phyloP scores from a whole-genome alignment of 805 yeast genomes.

The Millerozyma acaciae region DNA sequence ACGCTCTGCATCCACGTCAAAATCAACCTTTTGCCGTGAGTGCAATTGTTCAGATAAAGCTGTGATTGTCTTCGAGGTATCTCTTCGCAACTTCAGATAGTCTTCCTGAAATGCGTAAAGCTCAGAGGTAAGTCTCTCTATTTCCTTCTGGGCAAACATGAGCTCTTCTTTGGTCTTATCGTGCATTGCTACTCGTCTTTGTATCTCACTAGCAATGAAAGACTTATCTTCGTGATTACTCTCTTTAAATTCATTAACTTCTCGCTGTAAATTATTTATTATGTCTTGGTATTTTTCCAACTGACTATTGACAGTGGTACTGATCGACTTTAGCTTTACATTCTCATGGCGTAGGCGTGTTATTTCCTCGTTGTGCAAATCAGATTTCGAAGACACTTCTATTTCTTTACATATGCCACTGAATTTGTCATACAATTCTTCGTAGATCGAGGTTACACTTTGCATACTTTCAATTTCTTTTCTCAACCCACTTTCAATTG shows the following conservation, averaged over 20 bases:
- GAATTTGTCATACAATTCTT: constrained; percentile 18
- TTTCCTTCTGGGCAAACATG: constrained; percentile 15
- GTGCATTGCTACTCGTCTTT: neutral
- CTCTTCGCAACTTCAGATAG: constrained; percentile 18
- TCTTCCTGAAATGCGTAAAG: constrained; percentile 13
- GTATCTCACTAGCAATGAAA: neutral
- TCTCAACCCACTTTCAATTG: constrained; percentile 18
- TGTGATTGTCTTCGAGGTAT: constrained; percentile 18
- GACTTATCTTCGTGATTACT: constrained; percentile 3
- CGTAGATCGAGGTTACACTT: constrained; percentile 17
- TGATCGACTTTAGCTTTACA: constrained; percentile 13
- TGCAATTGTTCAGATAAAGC: constrained; percentile 21
- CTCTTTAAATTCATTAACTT: constrained; percentile 25
- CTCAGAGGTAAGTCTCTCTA: constrained; percentile 12
- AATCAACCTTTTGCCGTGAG: constrained; percentile 14
- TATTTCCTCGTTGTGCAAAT: constrained; percentile 6
- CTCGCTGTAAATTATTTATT: constrained; percentile 28
- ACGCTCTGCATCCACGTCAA: constrained; percentile 12
- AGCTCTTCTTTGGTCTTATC: constrained; percentile 10
- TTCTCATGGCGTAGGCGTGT: constrained; percentile 15
- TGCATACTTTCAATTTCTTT: constrained; percentile 15
- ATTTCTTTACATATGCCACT: constrained; percentile 12
- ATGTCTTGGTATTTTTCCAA: constrained; percentile 27
- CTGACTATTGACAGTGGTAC: constrained; percentile 20
- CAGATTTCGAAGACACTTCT: neutral